Conservation (phyloP, 148 eudicot species). For the Cornus florida region DNA sequence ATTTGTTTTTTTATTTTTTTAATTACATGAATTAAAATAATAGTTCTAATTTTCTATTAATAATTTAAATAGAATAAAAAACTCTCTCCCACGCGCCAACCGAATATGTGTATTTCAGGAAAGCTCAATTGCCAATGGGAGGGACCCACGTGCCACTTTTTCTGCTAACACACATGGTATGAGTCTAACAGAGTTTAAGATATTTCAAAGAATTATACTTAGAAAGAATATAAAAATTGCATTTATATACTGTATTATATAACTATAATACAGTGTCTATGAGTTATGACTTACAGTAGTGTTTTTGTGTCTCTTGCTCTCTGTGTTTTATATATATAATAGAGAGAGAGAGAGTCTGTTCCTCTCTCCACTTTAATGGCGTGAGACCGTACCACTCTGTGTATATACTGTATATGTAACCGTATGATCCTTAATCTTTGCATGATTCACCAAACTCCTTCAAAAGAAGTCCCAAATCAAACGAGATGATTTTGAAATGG, state of each 20-base stretch:
- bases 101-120: no score
- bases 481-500: constrained; percentile 14
- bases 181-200: not conserved
- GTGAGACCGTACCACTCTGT: constrained; percentile 34
- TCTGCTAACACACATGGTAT: not conserved
- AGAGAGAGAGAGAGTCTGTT: constrained; percentile 20
- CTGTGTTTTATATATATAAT: not conserved
- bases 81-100: no score
- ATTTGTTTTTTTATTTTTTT: no score
- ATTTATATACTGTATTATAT: not conserved
- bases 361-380: constrained; percentile 47
- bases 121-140: no score
- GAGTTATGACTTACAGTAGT: not conserved
- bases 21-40: no score
- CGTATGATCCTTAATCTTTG: constrained; percentile 36
- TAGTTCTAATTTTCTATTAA: no score
- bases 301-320: not conserved
- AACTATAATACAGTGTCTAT: not conserved
- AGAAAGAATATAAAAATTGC: not conserved
- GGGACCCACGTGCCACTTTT: no score
- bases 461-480: constrained; percentile 30
- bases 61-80: no score
- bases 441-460: constrained; percentile 44
- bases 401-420: constrained; percentile 17
- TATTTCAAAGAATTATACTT: no score